A percentile compares a stretch with the other conserved stretches of the same genome.
These are phyloP conservation scores for Cryptosporidium ubiquitum DNA, from an alignment of 169 alveolate genomes.

Conservation along the genomic window DNA sequence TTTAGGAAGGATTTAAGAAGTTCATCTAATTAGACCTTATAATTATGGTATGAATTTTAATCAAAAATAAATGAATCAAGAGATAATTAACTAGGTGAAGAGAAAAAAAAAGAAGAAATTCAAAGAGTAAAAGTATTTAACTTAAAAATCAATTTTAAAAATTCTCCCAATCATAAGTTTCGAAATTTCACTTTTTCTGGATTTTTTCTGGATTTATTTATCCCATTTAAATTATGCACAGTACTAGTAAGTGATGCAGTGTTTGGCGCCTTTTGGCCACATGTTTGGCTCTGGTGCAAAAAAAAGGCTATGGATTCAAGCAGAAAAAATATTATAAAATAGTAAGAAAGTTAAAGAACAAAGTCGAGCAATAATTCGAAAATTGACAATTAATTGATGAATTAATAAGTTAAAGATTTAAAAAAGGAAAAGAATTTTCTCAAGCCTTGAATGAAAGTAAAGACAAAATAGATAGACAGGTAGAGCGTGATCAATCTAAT, in stretches of 20 bases:
- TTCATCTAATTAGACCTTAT: no score
- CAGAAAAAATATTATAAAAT: background rate
- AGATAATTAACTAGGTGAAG: background rate
- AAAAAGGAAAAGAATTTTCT: no score
- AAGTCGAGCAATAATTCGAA: background rate
- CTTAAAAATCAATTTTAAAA: no score
- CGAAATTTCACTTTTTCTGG: no score
- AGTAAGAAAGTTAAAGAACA: background rate
- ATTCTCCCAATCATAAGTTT: background rate
- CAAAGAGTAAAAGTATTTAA: no score
- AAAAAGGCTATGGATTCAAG: background rate
- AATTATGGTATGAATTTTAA: no score
- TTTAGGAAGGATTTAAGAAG: no score
- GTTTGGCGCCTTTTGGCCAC: constrained; percentile 61
- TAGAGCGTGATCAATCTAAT: background rate
- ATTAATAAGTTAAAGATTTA: no score
- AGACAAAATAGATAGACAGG: background rate
- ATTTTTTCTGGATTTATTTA: no score
- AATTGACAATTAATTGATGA: background rate
- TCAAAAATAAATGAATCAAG: no score
- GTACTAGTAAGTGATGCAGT: background rate
- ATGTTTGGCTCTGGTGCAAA: constrained; percentile 12
- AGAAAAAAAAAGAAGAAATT: no score
- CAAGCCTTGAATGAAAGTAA: background rate
- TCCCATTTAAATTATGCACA: background rate